phyloP scores from a whole-genome alignment of 225 moss, liverwort and hornwort genomes.

The Pleurozium schreberi region DNA sequence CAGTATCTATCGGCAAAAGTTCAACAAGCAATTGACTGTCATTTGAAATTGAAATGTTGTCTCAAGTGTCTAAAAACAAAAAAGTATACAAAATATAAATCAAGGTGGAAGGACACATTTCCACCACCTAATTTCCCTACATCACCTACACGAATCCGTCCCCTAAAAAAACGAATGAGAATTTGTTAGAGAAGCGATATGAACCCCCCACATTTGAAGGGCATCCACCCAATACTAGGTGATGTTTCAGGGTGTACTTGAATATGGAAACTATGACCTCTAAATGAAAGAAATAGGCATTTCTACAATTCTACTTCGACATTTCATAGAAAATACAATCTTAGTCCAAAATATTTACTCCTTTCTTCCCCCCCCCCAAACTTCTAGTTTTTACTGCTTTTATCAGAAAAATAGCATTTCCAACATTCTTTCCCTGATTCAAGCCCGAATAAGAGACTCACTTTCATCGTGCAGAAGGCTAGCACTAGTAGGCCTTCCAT shows the following conservation, averaged over 20 bases:
- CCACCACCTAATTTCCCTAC: neutral
- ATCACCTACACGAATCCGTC: neutral
- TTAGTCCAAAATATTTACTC: neutral
- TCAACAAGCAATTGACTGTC: neutral
- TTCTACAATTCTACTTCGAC: neutral
- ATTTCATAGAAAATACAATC: neutral
- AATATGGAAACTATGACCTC: neutral
- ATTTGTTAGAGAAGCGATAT: neutral
- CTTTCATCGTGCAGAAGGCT: slow-evolving; percentile 42
- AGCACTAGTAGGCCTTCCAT: slow-evolving; percentile 31
- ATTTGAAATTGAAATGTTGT: neutral
- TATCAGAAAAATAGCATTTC: neutral
- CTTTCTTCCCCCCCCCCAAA: neutral
- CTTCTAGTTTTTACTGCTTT: neutral
- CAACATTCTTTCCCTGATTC: neutral
- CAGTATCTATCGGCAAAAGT: neutral
- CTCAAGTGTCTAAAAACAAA: neutral
- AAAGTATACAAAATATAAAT: neutral
- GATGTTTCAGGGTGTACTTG: neutral
- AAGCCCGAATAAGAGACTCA: slow-evolving; percentile 54
- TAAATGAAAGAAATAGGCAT: neutral
- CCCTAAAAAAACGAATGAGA: neutral
- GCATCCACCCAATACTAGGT: neutral
- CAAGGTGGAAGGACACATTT: neutral
- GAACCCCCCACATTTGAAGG: neutral